Base-by-base conservation (phyloP, 495 filamentous ascomycete species). In the Penicillium antarcticum region DNA sequence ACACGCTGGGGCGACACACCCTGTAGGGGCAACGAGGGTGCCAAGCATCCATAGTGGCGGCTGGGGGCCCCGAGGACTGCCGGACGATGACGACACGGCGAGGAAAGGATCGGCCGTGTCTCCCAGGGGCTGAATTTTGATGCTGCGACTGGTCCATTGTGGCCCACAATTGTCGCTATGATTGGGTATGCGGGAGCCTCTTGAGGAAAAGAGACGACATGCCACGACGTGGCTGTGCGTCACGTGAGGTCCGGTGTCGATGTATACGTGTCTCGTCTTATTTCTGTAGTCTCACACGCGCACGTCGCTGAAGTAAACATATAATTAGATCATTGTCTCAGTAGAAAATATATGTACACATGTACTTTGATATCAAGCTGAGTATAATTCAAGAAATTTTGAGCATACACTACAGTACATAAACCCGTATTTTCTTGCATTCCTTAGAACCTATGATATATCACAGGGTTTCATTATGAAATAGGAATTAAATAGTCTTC, bases 41-140 rank as follows among this genome's bases (percentile, higher is more conserved):
- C 44, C 44, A 46, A 46, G 44, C 23, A 45, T 18, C 33, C 32
- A 52, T 2, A 19, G 33, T 55, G 40, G 41, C 46, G 33, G 16
- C 47, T 17, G 40, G 45, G 46, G 53, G 17, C 47, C 34, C 37
- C 35, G 38, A 31, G 38, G 43, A 59, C 38, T 55, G 52, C 56
- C 52, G 34, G 35, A 45, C 19, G 18, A 58, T 58, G 58, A 61
- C 58, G 58, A 61, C 39, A 52, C 31, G 54, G 49, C 45, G 50
- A 48, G 43, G 35, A 36, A 51, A 54, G 26, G 58, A 58, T 61
- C 58, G 58, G 51, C 55, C 45, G 40, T 42, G 48, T 50, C 35
- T 43, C 8, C 21, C 34, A 42, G 42, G 51, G 55, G 55, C 55
- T 49, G 47, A 52, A 51, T 57, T 47, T 34, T 33, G 37, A 14